phyloP scores from a whole-genome alignment of 2,329 filamentous ascomycete genomes.

The Phialophora macrospora region DNA sequence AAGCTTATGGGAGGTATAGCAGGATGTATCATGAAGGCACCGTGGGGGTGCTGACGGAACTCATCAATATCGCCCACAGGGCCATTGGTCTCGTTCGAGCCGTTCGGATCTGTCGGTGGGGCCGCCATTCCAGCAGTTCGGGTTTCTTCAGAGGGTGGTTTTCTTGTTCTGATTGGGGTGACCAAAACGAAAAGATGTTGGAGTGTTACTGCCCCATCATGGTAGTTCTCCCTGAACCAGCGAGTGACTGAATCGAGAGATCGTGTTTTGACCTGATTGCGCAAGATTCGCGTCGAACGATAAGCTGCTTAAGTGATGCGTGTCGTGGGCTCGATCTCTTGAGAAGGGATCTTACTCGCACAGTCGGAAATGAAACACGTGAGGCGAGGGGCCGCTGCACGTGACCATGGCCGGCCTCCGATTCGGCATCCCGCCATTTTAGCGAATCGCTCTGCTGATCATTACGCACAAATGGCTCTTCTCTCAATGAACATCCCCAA shows the following conservation, averaged over 20 bases:
- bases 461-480: conserved; percentile 36
- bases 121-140: conserved; percentile 24
- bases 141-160: conserved; percentile 1
- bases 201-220: background rate
- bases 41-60: background rate
- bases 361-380: background rate
- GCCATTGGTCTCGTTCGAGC: conserved; percentile 3
- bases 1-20: conserved; percentile 13
- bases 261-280: background rate
- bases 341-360: background rate
- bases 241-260: background rate
- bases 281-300: background rate
- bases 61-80: background rate
- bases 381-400: background rate
- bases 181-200: background rate
- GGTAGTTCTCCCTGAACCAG: background rate
- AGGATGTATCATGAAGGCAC: conserved; percentile 16
- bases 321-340: background rate
- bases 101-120: conserved; percentile 17
- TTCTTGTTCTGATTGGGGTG: conserved; percentile 18
- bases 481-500: conserved; percentile 11
- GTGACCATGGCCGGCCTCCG: background rate
- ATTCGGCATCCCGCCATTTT: background rate
- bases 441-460: conserved; percentile 1
- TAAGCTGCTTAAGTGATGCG: background rate